Evolutionary conservation across 2,329 filamentous ascomycete genomes (phyloP), one percentile per base, ranked within the genome.

Genomic region (Trichoderma atroviride): DNA sequence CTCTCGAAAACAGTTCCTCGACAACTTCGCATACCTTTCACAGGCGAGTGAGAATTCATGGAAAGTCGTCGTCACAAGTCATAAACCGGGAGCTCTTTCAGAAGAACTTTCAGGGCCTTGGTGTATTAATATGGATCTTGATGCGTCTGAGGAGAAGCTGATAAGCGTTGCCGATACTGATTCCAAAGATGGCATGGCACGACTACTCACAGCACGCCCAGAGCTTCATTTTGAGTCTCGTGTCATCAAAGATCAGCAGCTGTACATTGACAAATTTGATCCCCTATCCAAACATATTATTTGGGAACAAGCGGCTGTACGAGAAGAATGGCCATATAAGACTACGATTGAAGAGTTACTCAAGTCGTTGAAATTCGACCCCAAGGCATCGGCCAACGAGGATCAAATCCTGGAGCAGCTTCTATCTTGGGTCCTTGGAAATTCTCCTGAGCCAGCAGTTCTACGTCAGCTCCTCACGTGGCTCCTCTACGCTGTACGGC

Each of bases 211-310:
- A 16, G 59, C 68, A n/a, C 60, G 69, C n/a, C 69, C 69, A 13
- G 69, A 70, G n/a, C 69, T 70, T 37, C 63, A 50, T 19, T 60
- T 65, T 31, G 53, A 68, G 4, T 53, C 29, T 4, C 22, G 37
- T 22, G 10, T 56, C 10, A 55, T 71, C 22, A 3, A 71, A 40
- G n/a, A 74, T 31, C 59, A 76, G 70, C 68, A 75, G 31, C 72
- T 75, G 71, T 24, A 68, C 40, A 56, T 76, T 37, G 58, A 70
- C 2, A 43, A 29, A 10, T 68, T 70, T 50, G 70, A 70, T 16
- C 70, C 70, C 1, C 29, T 67, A 11, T 24, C 63, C 22, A 57
- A 56, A 19, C 67, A 67, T 31, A 52, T 71, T 3, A 57, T 71
- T 19, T 53, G 55, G 56, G 70, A 71, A 7, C 70, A 71, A 57